phyloP scores from a whole-genome alignment of 2,329 filamentous ascomycete species.

The Pseudophaeomoniella oleicola region DNA sequence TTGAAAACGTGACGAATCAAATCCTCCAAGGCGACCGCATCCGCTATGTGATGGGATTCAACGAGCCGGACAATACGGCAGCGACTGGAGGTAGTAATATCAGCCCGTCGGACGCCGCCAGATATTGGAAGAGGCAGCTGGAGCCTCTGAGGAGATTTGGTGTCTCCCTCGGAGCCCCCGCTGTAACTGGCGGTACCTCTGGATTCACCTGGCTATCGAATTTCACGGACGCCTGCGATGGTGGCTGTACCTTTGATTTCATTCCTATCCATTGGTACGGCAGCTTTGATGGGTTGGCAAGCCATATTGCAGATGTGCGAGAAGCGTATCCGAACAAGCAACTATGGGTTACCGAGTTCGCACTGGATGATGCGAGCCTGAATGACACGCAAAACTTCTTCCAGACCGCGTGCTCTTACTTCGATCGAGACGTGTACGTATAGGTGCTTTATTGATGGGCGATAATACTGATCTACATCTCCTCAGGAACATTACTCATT shows the following conservation, averaged over 20 bases:
- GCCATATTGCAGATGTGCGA: conserved; percentile 18
- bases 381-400: conserved; percentile 48
- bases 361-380: conserved; percentile 41
- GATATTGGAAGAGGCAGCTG: conserved; percentile 56
- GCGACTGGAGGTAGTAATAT: conserved; percentile 49
- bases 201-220: conserved; percentile 54
- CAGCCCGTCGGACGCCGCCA: conserved; percentile 44
- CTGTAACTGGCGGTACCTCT: conserved; percentile 45
- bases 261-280: conserved; percentile 37
- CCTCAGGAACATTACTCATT: conserved; percentile 20
- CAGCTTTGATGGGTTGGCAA: conserved; percentile 19
- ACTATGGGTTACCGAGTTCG: conserved; percentile 72
- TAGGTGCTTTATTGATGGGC: neutral
- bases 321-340: conserved; percentile 34
- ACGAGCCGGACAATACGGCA: conserved; percentile 54
- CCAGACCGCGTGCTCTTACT: conserved; percentile 50
- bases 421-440: conserved; percentile 45
- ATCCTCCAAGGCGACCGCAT: conserved; percentile 43
- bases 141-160: conserved; percentile 51
- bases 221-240: conserved; percentile 33
- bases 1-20: conserved; percentile 40
- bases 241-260: conserved; percentile 35
- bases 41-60: conserved; percentile 58
- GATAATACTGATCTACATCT: neutral
- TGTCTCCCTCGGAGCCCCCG: conserved; percentile 55